Evolutionary conservation across 352 stramenopile species (phyloP).

Genomic region (Globisporangium emineosum): DNA sequence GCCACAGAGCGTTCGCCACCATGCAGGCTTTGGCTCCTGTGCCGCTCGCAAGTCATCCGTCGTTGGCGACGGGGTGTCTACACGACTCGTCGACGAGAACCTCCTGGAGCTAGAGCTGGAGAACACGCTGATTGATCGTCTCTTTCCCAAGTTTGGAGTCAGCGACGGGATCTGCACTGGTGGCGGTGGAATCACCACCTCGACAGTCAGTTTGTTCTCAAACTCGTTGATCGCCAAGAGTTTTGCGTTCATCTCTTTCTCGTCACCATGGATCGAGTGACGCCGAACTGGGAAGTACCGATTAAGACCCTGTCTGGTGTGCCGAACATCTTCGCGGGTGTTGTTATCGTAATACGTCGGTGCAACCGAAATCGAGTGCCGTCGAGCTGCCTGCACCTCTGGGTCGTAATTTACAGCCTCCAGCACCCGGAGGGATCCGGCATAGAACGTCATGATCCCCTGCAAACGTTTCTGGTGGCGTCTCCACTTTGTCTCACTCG

Average conservation of each 20-base stretch:
- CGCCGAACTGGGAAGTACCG: constrained; percentile 18
- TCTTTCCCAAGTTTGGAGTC: neutral
- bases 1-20: constrained; percentile 1
- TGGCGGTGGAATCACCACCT: neutral
- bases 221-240: constrained; percentile 19
- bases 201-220: constrained; percentile 11
- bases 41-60: neutral
- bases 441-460: constrained; percentile 34
- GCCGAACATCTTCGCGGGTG: neutral
- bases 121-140: neutral
- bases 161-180: neutral
- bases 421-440: constrained; percentile 22
- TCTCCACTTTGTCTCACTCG: constrained; percentile 35
- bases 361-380: constrained; percentile 27
- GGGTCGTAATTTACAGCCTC: constrained; percentile 15
- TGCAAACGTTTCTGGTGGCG: constrained; percentile 40
- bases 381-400: constrained; percentile 12
- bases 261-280: constrained; percentile 34
- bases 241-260: constrained; percentile 17
- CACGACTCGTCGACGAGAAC: neutral
- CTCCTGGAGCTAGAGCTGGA: constrained; percentile 1
- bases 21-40: neutral
- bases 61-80: neutral
- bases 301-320: neutral
- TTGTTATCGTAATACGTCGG: constrained; percentile 23